Evolutionary conservation across 2,329 filamentous ascomycete species (phyloP).

Genomic region (Incumbomyces lentus): DNA sequence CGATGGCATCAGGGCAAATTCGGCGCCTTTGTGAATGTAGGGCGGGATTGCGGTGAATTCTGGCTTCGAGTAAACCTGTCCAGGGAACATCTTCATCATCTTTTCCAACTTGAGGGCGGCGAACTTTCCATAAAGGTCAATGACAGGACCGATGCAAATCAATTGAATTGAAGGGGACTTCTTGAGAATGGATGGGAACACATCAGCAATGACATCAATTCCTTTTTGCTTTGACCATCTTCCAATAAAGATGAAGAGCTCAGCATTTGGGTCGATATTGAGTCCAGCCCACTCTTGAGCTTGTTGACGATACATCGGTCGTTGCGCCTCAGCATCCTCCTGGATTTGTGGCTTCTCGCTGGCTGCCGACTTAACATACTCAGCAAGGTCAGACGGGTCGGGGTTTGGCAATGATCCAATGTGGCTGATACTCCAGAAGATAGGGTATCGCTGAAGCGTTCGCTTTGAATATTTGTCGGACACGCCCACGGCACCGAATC

Average conservation of each 20-base stretch:
- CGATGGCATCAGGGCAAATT: conserved; percentile 58
- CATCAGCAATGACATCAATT: conserved; percentile 58
- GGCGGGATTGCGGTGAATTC: conserved; percentile 57
- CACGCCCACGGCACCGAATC: conserved; percentile 58
- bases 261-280: conserved; percentile 50
- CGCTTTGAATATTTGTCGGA: conserved; percentile 59
- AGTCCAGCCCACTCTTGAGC: conserved; percentile 59
- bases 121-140: conserved; percentile 59
- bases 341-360: conserved; percentile 43
- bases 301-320: conserved; percentile 47
- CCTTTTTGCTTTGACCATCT: conserved; percentile 62
- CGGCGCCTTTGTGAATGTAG: conserved; percentile 56
- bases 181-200: conserved; percentile 54
- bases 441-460: conserved; percentile 56
- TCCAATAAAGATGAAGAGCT: conserved; percentile 58
- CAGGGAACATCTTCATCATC: conserved; percentile 56
- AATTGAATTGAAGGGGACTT: conserved; percentile 50
- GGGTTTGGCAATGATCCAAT: conserved; percentile 56
- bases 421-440: conserved; percentile 56
- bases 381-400: conserved; percentile 53
- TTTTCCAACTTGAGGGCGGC: conserved; percentile 54
- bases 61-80: conserved; percentile 56
- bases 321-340: conserved; percentile 42
- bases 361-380: conserved; percentile 47
- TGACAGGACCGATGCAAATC: conserved; percentile 54